Conservation (phyloP, 768 basidiomycete species). For the Hypsizygus marmoreus region DNA sequence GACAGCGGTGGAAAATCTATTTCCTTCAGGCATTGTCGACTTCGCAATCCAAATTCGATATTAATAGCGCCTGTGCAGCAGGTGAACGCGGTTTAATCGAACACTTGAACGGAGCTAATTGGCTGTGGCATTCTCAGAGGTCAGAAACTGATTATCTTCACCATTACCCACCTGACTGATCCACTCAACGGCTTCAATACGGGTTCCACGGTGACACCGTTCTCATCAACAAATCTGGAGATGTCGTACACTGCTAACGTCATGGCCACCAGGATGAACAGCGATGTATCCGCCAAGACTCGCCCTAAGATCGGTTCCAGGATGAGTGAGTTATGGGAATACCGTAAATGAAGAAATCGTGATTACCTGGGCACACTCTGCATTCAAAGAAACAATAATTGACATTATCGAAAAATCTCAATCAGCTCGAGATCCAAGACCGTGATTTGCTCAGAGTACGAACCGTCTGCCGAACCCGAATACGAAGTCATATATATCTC, state of each 20-base stretch:
- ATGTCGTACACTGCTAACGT: constrained; percentile 1
- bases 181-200: background rate
- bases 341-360: background rate
- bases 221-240: background rate
- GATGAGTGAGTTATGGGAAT: background rate
- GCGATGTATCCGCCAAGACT: background rate
- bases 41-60: too few species aligned
- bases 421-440: too few species aligned
- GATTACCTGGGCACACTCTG: constrained; percentile 9
- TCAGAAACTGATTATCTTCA: background rate
- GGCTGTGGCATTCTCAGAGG: background rate
- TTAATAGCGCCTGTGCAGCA: background rate
- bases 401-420: background rate
- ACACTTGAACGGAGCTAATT: background rate
- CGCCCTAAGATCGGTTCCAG: background rate
- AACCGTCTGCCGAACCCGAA: constrained; percentile 51
- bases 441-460: too few species aligned
- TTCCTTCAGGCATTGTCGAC: too few species aligned
- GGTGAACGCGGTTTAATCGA: background rate
- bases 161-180: background rate
- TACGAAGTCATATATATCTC: constrained; percentile 36
- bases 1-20: too few species aligned
- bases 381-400: background rate
- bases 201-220: constrained; percentile 1
- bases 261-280: constrained; percentile 1